These are phyloP conservation scores for Spergularia azorica DNA, from an alignment of 179 eudicot species.

Conservation along the genomic window DNA sequence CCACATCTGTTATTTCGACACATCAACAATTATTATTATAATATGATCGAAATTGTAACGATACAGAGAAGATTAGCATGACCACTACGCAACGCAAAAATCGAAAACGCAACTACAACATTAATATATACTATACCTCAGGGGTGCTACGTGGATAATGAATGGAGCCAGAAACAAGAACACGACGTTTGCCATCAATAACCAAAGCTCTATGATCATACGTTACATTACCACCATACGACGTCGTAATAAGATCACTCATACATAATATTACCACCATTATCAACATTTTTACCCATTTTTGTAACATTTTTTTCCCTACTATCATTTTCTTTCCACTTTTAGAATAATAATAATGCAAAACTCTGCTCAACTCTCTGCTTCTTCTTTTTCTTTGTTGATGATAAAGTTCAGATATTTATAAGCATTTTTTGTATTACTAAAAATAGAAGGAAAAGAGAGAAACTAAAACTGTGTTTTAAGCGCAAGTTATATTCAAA, in stretches of 20 bases:
- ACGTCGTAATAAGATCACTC: slow-evolving; percentile 30
- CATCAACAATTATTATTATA: not conserved
- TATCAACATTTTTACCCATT: not conserved
- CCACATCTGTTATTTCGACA: slow-evolving; percentile 71
- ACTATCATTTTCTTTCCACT: not conserved
- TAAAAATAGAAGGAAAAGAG: not conserved
- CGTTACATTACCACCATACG: slow-evolving; percentile 60
- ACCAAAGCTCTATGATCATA: slow-evolving; percentile 85
- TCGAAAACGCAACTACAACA: not conserved
- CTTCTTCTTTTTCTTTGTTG: too few species aligned
- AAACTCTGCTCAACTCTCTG: not conserved
- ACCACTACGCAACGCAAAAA: not conserved
- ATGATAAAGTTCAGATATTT: not conserved
- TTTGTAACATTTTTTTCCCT: not conserved
- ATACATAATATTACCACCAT: not conserved
- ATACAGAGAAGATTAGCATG: not conserved
- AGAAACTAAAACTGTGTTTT: not conserved
- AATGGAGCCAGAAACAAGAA: slow-evolving; percentile 87
- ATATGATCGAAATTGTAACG: not conserved
- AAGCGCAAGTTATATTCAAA: slow-evolving; percentile 15
- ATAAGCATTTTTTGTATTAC: not conserved
- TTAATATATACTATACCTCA: slow-evolving; percentile 38
- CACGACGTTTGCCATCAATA: slow-evolving; percentile 78
- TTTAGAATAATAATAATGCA: not conserved
- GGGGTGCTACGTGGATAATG: slow-evolving; percentile 99